Evolutionary conservation across 805 yeast genomes (phyloP), one percentile per base, ranked within the genome.

Genomic region (Schwanniomyces occidentalis): DNA sequence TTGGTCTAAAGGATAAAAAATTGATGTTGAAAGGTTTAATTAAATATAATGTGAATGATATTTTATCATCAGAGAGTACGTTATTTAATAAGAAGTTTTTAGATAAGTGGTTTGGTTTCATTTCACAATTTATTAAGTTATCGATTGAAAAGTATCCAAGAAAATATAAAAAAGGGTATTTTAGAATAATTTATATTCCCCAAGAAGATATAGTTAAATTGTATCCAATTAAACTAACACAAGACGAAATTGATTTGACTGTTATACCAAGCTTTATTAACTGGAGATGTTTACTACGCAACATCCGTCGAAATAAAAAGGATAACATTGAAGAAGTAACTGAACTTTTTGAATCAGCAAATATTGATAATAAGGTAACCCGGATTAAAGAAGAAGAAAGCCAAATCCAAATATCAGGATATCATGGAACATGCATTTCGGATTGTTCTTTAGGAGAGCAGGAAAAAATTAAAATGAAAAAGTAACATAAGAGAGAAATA

Each of bases 61-160:
- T 20, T 8, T 9, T 32, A 18, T 8, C 23, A 6, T 6, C 8
- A 5, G 21, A 13, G 16, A 16, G 13, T 17, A 16, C 17, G 13
- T 19, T 14, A 3, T 12, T 24, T 23, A 26, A 18, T 5, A 17
- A 17, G 5, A 19, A 16, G 12, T 12, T 24, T 7, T 31, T 39
- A 27, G 33, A 39, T 19, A 39, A 31, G 12, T 39, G 42, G 42
- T 27, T 35, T 17, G 34, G 30, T 4, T 39, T 39, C 19, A 39
- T 39, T 8, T 10, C 32, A 6, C 21, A 27, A 10, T 39, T 39
- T 18, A 34, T 35, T n/a, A 30, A 22, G 8, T 8, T 32, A 9
- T 19, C 33, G 24, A 26, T 16, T 27, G 15, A 13, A 9, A 28
- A 21, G 14, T 21, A 10, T 14, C 10, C 24, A 13, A 21, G n/a